These are phyloP conservation scores for Phytophthora kernoviae DNA, from an alignment of 352 stramenopile species.

Conservation along the genomic window DNA sequence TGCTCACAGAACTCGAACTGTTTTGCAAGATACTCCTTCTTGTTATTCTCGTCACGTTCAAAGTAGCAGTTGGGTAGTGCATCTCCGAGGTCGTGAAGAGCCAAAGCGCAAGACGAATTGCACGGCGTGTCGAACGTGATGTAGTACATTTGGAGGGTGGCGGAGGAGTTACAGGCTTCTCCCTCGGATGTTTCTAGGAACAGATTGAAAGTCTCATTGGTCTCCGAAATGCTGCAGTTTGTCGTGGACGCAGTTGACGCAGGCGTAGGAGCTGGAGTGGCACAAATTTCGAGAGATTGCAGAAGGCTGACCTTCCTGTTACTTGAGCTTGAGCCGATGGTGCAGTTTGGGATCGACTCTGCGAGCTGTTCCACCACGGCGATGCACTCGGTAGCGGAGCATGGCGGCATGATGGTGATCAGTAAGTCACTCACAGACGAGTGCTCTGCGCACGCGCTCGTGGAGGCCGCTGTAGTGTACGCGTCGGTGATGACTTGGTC, in stretches of 20 bases:
- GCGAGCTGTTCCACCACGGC: constrained; percentile 15
- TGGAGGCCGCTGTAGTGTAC: constrained; percentile 5
- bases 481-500: constrained; percentile 7
- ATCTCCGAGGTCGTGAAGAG: constrained; percentile 20
- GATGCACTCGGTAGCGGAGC: constrained; percentile 24
- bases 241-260: constrained; percentile 19
- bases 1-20: constrained; percentile 20
- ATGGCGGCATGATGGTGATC: constrained; percentile 26
- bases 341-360: constrained; percentile 25
- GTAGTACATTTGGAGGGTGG: constrained; percentile 27
- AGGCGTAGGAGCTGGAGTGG: constrained; percentile 17
- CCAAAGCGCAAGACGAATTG: constrained; percentile 28
- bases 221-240: constrained; percentile 20
- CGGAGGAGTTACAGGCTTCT: constrained; percentile 8
- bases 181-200: constrained; percentile 16
- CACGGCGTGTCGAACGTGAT: constrained; percentile 39
- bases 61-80: constrained; percentile 38
- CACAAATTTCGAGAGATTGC: constrained; percentile 19
- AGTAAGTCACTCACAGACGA: constrained; percentile 14
- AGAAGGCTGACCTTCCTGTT: constrained; percentile 16
- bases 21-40: constrained; percentile 27
- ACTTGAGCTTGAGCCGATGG: constrained; percentile 1
- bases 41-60: constrained; percentile 31
- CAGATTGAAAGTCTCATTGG: constrained; percentile 13
- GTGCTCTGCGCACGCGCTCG: constrained; percentile 16